phyloP scores from a whole-genome alignment of 2,329 filamentous ascomycete genomes.

The Sphaerulina musiva region DNA sequence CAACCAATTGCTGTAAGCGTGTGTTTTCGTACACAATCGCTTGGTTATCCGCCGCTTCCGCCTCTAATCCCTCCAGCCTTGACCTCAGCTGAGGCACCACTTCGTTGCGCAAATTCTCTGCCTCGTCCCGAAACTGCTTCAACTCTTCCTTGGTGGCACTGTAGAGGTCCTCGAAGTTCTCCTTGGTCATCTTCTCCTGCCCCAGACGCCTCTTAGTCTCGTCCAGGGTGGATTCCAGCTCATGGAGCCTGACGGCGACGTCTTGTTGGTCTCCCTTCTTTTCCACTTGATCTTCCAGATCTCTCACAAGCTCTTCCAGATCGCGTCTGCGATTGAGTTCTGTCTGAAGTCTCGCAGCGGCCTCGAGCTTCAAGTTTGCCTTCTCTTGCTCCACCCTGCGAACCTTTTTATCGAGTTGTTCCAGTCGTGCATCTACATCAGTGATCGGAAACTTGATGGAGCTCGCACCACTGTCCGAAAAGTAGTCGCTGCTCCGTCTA shows the following conservation, averaged over 20 bases:
- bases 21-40: slow-evolving; percentile 71
- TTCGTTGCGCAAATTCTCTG: slow-evolving; percentile 86
- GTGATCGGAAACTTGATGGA: slow-evolving; percentile 69
- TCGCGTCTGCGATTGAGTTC: slow-evolving; percentile 69
- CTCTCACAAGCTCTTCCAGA: slow-evolving; percentile 76
- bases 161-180: slow-evolving; percentile 89
- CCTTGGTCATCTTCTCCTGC: slow-evolving; percentile 80
- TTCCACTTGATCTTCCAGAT: slow-evolving; percentile 71
- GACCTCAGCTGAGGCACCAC: slow-evolving; percentile 72
- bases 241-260: slow-evolving; percentile 51
- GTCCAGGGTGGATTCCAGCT: slow-evolving; percentile 74
- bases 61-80: slow-evolving; percentile 70
- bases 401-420: slow-evolving; percentile 76
- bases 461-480: slow-evolving; percentile 89
- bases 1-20: slow-evolving; percentile 80
- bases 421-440: slow-evolving; percentile 49
- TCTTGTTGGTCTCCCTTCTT: slow-evolving; percentile 43
- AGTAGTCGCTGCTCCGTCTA: slow-evolving; percentile 91
- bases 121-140: slow-evolving; percentile 74
- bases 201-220: slow-evolving; percentile 73
- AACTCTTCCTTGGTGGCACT: slow-evolving; percentile 77
- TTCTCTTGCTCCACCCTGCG: slow-evolving; percentile 85
- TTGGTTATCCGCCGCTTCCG: slow-evolving; percentile 64
- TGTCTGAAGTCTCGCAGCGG: slow-evolving; percentile 80
- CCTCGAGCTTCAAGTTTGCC: slow-evolving; percentile 74